Base-by-base conservation (phyloP, 2,329 filamentous ascomycete species). In the Aspergillus fischeri region DNA sequence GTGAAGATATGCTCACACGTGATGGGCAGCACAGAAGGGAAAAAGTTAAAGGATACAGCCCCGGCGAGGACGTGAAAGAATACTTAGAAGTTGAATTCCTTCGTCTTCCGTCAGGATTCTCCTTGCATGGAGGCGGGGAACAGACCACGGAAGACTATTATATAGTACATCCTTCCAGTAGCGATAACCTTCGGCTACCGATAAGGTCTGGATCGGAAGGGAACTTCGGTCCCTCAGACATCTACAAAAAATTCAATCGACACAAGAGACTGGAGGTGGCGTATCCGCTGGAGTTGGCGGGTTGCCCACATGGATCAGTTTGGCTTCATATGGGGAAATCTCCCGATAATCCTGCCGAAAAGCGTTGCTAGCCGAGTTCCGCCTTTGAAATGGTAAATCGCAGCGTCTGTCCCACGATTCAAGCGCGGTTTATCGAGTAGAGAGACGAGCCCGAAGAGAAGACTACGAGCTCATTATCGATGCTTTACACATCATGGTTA, bases 311-410 rank as follows among this genome's bases (percentile, higher is more conserved):
- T 53, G 14, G 52, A 50, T 21, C 49, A 53, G 35, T 51, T 49
- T 51, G 51, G 49, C 49, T 50, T 60, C 57, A 55, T 55, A 60
- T 58, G 63, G 59, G 57, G 60, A 49, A 25, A 67, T 63, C 57
- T 66, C 64, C 63, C 65, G 65, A 66, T 25, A 7, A 56, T n/a
- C 49, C 63, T 65, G 57, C 64, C 65, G 64, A 65, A 53, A 54
- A 52, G 8, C 9, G 50, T 55, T 49, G 29, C 56, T 62, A 67
- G 54, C 65, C 65, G 65, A 66, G 60, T 66, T 65, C 65, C 64
- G 65, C 64, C 63, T 61, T 63, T 60, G 3, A 20, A 55, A n/a
- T 21, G 17, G 38, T 10, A 25, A 27, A 28, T 35, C 28, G n/a
- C 11, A 35, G 3, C 3, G 8, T 20, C n/a, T 25, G 6, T 24